Percentiles rank a stretch among this genome's conserved stretches.
Evolutionary conservation across 164 flowering plant species (phyloP).

Genomic region (Umbilicus rupestris): DNA sequence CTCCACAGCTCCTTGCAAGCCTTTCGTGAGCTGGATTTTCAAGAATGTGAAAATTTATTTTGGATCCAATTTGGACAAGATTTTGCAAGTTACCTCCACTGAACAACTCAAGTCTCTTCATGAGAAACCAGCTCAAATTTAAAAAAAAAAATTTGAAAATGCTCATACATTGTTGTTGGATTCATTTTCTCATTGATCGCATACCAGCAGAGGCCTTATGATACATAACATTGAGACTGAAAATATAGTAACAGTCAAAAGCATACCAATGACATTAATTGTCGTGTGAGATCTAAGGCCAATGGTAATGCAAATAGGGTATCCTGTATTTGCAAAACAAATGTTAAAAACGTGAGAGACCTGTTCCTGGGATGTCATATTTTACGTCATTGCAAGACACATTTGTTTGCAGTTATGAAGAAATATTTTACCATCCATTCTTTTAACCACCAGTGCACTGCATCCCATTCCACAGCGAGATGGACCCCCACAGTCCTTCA

Average conservation of each 20-base stretch:
- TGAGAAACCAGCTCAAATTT: no score
- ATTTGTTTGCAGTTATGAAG: not conserved
- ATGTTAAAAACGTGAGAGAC: not conserved
- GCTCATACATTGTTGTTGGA: no score
- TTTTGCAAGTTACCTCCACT: no score
- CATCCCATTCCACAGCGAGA: conserved; percentile 70
- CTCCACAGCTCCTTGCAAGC: no score
- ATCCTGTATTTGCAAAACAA: conserved; percentile 38
- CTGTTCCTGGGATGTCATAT: not conserved
- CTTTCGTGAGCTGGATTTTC: no score
- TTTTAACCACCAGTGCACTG: conserved; percentile 57
- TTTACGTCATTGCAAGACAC: not conserved
- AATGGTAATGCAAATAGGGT: conserved; percentile 57
- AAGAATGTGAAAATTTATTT: no score
- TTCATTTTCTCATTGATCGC: not conserved
- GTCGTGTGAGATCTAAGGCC: conserved; percentile 39
- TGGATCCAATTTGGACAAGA: no score
- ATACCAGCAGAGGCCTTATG: not conserved
- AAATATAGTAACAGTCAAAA: not conserved
- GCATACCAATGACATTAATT: conserved; percentile 48
- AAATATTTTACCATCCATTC: conserved; percentile 35
- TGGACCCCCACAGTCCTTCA: conserved; percentile 75
- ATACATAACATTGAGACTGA: not conserved
- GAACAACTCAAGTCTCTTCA: no score
- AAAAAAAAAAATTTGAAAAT: no score